Evolutionary conservation across 495 filamentous ascomycete species (phyloP).

Genomic region (Xylaria nigripes): DNA sequence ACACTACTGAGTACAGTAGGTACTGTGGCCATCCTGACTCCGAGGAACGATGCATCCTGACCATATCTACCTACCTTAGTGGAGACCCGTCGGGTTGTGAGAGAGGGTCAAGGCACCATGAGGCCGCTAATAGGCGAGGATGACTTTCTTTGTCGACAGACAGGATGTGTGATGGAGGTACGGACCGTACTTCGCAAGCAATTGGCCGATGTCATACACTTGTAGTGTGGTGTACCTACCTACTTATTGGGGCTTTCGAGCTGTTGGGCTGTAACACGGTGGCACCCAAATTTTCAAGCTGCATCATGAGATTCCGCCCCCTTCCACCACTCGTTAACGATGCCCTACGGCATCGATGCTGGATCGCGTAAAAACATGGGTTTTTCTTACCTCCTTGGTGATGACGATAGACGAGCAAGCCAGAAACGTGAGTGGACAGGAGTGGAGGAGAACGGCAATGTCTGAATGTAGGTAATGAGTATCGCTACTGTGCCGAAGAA

Average conservation of each 20-base stretch:
- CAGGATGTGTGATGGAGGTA: neutral
- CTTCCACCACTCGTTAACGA: slow-evolving; percentile 6
- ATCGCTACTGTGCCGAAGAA: neutral
- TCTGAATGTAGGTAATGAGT: no score
- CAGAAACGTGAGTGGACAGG: neutral
- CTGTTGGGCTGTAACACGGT: slow-evolving; percentile 6
- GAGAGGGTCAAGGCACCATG: neutral
- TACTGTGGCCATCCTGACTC: neutral
- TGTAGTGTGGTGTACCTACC: neutral
- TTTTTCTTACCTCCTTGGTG: neutral
- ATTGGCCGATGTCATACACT: slow-evolving; percentile 9
- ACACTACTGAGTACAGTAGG: neutral
- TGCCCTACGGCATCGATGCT: neutral
- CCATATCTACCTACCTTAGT: neutral
- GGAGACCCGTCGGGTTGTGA: neutral
- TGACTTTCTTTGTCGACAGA: neutral
- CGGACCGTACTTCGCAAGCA: neutral
- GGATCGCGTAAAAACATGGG: neutral
- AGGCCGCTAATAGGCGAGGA: slow-evolving; percentile 2
- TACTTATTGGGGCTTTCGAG: neutral
- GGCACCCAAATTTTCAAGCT: slow-evolving; percentile 5
- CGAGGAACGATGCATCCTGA: slow-evolving; percentile 1
- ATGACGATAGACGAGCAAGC: slow-evolving; percentile 1
- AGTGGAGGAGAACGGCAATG: neutral
- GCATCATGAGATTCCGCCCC: slow-evolving; percentile 8